Percentiles rank a stretch among this genome's conserved stretches.
Evolutionary conservation across 208 protist genomes (phyloP).

Genomic region (Leishmania major): DNA sequence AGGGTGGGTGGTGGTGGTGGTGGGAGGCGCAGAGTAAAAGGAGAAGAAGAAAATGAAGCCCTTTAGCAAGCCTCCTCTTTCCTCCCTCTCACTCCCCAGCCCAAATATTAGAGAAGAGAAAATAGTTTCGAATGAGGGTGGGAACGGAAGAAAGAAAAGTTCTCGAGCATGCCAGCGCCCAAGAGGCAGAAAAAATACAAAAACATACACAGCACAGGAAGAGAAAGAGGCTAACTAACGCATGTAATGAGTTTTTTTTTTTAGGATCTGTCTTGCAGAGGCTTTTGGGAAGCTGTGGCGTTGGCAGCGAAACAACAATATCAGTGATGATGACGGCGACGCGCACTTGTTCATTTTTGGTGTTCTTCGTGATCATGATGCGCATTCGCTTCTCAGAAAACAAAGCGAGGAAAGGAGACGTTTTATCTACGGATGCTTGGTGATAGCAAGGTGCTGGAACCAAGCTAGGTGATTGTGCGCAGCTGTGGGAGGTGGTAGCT

Average conservation of each 20-base stretch:
- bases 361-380: slow-evolving; percentile 6
- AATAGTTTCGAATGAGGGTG: background rate
- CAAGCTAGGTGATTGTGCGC: background rate
- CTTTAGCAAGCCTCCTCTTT: background rate
- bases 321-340: slow-evolving; percentile 9
- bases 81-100: background rate
- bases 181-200: background rate
- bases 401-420: background rate
- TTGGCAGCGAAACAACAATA: slow-evolving; percentile 8
- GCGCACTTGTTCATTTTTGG: slow-evolving; percentile 11
- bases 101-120: background rate
- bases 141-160: background rate
- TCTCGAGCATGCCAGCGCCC: background rate
- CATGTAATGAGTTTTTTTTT: slow-evolving; percentile 10
- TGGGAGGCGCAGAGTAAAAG: background rate
- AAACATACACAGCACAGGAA: background rate
- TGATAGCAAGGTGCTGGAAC: background rate
- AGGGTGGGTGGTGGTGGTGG: too few relatives aligned
- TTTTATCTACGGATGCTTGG: background rate
- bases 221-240: slow-evolving; percentile 1
- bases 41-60: too few relatives aligned
- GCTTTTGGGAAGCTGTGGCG: slow-evolving; percentile 1
- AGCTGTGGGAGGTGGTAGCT: too few relatives aligned
- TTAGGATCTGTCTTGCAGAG: slow-evolving; percentile 11
- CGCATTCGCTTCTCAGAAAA: slow-evolving; percentile 13